These are phyloP conservation scores for Lipomyces spencermartinsiae DNA, from an alignment of 805 yeast genomes.

Conservation along the genomic window DNA sequence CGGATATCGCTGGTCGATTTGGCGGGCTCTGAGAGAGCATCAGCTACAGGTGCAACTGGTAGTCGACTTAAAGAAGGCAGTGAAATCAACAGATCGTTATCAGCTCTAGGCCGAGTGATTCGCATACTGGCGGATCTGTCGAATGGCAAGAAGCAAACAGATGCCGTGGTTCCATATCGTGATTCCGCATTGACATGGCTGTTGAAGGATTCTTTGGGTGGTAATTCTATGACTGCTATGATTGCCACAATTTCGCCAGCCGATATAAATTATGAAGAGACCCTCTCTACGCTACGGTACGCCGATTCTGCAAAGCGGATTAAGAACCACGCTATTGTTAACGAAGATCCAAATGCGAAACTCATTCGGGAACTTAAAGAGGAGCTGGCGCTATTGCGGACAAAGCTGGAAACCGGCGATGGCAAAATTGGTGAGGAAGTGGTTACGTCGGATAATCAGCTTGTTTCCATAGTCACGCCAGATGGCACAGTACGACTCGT, in stretches of 20 bases:
- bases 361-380: constrained; percentile 41
- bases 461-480: constrained; percentile 25
- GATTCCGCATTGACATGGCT: constrained; percentile 80
- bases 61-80: constrained; percentile 61
- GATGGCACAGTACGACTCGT: constrained; percentile 32
- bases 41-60: constrained; percentile 64
- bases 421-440: not conserved
- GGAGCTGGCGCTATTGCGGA: constrained; percentile 39
- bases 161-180: constrained; percentile 59
- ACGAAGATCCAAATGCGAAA: constrained; percentile 48
- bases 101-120: constrained; percentile 77
- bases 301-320: constrained; percentile 79
- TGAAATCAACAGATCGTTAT: constrained; percentile 76
- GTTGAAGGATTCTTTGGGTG: constrained; percentile 76
- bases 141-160: constrained; percentile 53
- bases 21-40: constrained; percentile 81
- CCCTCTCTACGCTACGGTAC: constrained; percentile 74
- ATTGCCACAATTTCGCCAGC: constrained; percentile 85
- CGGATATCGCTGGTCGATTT: constrained; percentile 71
- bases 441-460: constrained; percentile 1
- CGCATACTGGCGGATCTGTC: constrained; percentile 59
- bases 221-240: constrained; percentile 86
- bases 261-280: constrained; percentile 68
- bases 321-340: constrained; percentile 63
- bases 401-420: constrained; percentile 19